Evolutionary conservation across 2,329 filamentous ascomycete species (phyloP).

Genomic region (Stachybotrys chartarum): DNA sequence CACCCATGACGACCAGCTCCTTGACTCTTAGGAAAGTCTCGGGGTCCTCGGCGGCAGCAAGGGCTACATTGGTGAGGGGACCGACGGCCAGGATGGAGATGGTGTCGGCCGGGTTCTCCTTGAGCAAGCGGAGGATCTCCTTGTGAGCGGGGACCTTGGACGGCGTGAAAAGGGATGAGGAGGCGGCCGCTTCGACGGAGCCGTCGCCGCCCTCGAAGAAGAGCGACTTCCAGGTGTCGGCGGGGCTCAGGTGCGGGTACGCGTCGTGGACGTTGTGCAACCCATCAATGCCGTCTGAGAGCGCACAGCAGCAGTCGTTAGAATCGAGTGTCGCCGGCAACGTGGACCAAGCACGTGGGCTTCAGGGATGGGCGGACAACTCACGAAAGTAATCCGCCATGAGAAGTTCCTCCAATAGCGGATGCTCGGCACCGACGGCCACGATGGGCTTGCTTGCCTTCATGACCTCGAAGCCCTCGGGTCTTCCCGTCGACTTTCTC

Average conservation of each 20-base stretch:
- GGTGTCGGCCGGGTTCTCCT: slow-evolving; percentile 73
- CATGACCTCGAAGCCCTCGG: slow-evolving; percentile 67
- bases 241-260: slow-evolving; percentile 67
- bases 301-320: neutral
- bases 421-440: slow-evolving; percentile 78
- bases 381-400: slow-evolving; percentile 83
- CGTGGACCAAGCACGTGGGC: neutral
- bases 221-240: slow-evolving; percentile 66
- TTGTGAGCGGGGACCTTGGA: slow-evolving; percentile 68
- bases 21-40: slow-evolving; percentile 84
- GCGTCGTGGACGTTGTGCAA: slow-evolving; percentile 68
- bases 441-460: slow-evolving; percentile 71
- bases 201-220: slow-evolving; percentile 37
- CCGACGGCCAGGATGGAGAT: slow-evolving; percentile 88
- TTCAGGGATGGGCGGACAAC: slow-evolving; percentile 19
- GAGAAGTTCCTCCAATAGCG: slow-evolving; percentile 75
- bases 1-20: slow-evolving; percentile 94
- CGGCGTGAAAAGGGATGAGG: slow-evolving; percentile 62
- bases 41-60: slow-evolving; percentile 82
- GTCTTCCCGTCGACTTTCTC: slow-evolving; percentile 61
- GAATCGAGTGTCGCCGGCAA: neutral
- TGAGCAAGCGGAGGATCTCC: slow-evolving; percentile 82
- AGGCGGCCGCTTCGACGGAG: slow-evolving; percentile 32
- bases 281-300: slow-evolving; percentile 66
- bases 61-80: slow-evolving; percentile 85